Evolutionary conservation across 768 basidiomycete genomes (phyloP).

Genomic region (Tylopilus balloui): DNA sequence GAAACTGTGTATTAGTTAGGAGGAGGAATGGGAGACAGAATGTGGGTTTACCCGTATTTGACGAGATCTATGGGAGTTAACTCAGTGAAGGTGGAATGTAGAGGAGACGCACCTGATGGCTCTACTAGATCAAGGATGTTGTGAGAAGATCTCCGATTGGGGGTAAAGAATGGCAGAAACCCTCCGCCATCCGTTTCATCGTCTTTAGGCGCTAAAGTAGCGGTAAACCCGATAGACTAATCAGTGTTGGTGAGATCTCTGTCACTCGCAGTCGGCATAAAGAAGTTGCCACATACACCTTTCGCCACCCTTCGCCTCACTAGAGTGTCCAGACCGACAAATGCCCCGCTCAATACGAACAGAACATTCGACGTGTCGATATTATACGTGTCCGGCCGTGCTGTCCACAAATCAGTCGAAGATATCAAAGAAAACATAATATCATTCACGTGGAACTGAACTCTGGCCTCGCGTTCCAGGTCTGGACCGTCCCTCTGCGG

Average conservation of each 20-base stretch:
- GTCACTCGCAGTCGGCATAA: background rate
- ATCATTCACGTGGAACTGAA: constrained; percentile 22
- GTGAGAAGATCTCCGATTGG: constrained; percentile 53
- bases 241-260: background rate
- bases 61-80: constrained; percentile 56
- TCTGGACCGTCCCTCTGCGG: constrained; percentile 44
- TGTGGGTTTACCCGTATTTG: constrained; percentile 62
- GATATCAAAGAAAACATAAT: background rate
- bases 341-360: constrained; percentile 94
- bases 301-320: constrained; percentile 78
- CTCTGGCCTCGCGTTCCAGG: constrained; percentile 48
- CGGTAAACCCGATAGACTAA: constrained; percentile 88
- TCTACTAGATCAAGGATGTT: constrained; percentile 68
- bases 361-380: constrained; percentile 89
- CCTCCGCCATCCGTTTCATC: constrained; percentile 35
- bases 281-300: constrained; percentile 55
- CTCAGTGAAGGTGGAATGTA: background rate
- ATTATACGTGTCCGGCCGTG: constrained; percentile 61
- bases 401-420: constrained; percentile 29
- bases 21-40: background rate
- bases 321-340: constrained; percentile 84
- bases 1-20: constrained; percentile 45
- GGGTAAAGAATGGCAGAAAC: constrained; percentile 69
- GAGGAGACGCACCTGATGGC: constrained; percentile 47
- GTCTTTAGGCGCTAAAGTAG: constrained; percentile 40